Base-by-base conservation (phyloP, 1,139 yeast species). In the Taiozyma sp. region DNA sequence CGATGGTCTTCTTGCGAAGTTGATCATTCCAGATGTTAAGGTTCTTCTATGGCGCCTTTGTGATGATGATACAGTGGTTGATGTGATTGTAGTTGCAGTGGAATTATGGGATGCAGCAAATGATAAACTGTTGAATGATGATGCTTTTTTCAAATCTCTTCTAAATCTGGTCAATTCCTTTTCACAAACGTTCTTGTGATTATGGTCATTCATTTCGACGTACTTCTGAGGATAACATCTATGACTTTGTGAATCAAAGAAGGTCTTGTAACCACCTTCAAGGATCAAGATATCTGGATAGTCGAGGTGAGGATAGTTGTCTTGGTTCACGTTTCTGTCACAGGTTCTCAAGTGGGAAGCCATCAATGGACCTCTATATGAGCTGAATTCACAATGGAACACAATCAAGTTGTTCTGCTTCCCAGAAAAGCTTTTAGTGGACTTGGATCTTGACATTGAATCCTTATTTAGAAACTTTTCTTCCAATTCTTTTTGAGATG, bases 321-420 rank as follows among this genome's bases (percentile, higher is more conserved):
- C 82, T 56, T 81, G 77, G 65, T 91, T 90, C 48, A 81, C 61
- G 46, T 77, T 78, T 53, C 99, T 78, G 69, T 93, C 99, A 58
- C 88, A 78, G 57, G 85, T 85, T 56, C 99, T 75, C 52, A 93
- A 75, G 65, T 89, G 91, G 52, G 84, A 75, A 0, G 98, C 98
- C 86, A 93, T 82, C 47, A 87, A 74, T 3, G 99, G 99, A 11
- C 98, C 97, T 53, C 99, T 77, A 65, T 86, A 89, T 2, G 95
- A 81, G 47, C 96, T 85, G 65, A 89, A 91, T 68, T 93, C 99
- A 69, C 99, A 93, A 68, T 93, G 98, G 71, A 93, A 91, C 14
- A 95, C 76, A 21, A 91, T 68, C 51, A 93, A 69, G 22, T 70
- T 67, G 47, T 76, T 70, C 49, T 67, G 64, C 47, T 63, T 56